Conservation (phyloP, 1,284 basidiomycete genomes). For the Phenoliferia sp. region DNA sequence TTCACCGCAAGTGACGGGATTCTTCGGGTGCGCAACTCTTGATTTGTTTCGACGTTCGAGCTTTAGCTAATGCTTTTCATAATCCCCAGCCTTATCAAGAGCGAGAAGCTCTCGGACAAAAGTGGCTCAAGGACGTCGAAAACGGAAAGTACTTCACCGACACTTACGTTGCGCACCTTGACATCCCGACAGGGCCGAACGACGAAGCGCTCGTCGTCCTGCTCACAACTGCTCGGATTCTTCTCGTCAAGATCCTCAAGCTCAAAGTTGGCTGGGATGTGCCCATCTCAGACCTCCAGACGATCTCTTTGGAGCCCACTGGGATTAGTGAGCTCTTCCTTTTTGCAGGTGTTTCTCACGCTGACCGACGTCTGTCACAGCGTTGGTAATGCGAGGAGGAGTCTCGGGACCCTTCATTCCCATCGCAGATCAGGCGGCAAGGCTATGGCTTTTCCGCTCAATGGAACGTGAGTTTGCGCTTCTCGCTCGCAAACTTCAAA, state of each 20-base stretch:
- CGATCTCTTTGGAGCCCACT: conserved; percentile 79
- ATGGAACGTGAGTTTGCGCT: conserved; percentile 42
- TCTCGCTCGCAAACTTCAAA: not conserved
- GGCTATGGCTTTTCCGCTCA: conserved; percentile 53
- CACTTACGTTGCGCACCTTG: conserved; percentile 83
- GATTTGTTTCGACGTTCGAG: not conserved
- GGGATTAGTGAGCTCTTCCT: conserved; percentile 54
- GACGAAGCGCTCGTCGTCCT: conserved; percentile 73
- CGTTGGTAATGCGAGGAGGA: conserved; percentile 60
- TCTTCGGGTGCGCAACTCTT: conserved; percentile 56
- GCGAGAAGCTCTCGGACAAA: conserved; percentile 89
- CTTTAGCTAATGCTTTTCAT: not conserved
- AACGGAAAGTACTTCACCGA: conserved; percentile 79
- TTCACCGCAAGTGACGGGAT: conserved; percentile 82
- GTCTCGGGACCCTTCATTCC: conserved; percentile 54
- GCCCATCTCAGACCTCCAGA: conserved; percentile 77
- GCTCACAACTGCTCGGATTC: conserved; percentile 68
- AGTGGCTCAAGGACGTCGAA: conserved; percentile 90
- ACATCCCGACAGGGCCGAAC: conserved; percentile 26
- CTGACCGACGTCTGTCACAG: conserved; percentile 32
- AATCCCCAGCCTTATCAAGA: conserved; percentile 69
- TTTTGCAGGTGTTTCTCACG: not conserved
- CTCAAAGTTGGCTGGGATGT: conserved; percentile 89
- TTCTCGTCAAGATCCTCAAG: conserved; percentile 81
- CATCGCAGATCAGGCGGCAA: conserved; percentile 49